These are phyloP conservation scores for Ascoidea asiatica DNA, from an alignment of 805 yeast species.

Conservation along the genomic window DNA sequence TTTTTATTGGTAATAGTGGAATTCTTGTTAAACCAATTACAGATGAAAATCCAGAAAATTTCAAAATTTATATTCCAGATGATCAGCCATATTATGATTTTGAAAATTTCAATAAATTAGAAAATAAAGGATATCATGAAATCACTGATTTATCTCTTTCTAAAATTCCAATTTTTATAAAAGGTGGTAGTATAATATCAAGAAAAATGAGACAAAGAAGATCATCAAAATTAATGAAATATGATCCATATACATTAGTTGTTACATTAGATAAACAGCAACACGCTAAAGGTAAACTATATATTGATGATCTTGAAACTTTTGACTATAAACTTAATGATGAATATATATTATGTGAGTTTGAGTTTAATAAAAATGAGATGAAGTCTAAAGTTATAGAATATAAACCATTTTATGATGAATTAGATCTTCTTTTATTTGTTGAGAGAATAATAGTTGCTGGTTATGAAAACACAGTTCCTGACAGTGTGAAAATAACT, in stretches of 20 bases:
- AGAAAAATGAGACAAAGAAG: constrained; percentile 68
- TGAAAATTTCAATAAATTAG: constrained; percentile 19
- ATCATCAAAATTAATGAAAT: constrained; percentile 57
- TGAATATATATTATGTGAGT: constrained; percentile 30
- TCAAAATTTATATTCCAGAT: constrained; percentile 23
- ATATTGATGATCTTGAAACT: constrained; percentile 78
- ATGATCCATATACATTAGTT: constrained; percentile 71
- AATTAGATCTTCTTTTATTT: constrained; percentile 20
- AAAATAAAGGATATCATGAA: constrained; percentile 21
- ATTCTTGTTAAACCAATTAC: constrained; percentile 73
- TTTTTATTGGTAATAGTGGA: constrained; percentile 58
- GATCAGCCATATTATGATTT: constrained; percentile 44
- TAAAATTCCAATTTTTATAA: constrained; percentile 56
- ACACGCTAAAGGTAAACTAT: constrained; percentile 44
- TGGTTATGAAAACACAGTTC: constrained; percentile 16
- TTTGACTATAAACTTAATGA: constrained; percentile 37
- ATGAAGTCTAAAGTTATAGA: constrained; percentile 18
- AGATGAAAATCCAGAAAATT: constrained; percentile 19
- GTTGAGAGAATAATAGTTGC: constrained; percentile 45
- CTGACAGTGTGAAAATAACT: constrained; percentile 14
- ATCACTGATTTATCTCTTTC: constrained; percentile 31
- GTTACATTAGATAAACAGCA: constrained; percentile 41
- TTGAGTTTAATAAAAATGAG: constrained; percentile 23
- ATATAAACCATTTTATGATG: constrained; percentile 12
- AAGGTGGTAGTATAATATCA: constrained; percentile 68